Base-by-base conservation (phyloP, 2,329 filamentous ascomycete genomes). In the Knufia petricola region DNA sequence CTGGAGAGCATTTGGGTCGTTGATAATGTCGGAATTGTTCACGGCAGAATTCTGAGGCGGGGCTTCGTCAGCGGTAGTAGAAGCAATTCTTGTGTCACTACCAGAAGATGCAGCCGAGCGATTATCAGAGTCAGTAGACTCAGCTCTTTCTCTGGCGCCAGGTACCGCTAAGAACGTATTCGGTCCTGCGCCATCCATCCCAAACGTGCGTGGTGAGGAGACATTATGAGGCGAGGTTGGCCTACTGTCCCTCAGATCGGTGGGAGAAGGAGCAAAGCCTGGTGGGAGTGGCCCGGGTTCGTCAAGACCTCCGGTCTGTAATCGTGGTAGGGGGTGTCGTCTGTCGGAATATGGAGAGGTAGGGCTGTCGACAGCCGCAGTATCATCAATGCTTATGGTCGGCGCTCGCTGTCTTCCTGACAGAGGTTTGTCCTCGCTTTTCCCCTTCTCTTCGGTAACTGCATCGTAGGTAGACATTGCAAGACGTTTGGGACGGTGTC, bases 171-270 rank as follows among this genome's bases (percentile, higher is more conserved):
- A 68, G 58, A 81, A 82, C 47, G 75, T 77, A 17, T 73, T 67
- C 3, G 66, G 64, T 47, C 73, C 65, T n/a, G 66, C 59, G 23
- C 77, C 76, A 26, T 69, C 68, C 56, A 72, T 74, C 17, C 70
- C 65, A 28, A 47, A 39, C 9, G 73, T 72, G 45, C 53, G 49
- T 2, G 81, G 79, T 9, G 81, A 82, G 0, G 79, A 83, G 34
- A 84, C 66, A 65, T 84, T 83, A 61, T 84, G 81, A 4, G 80
- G 78, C 34, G 81, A 84, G 2, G 75, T 81, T 9, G 81, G 81
- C 57, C 79, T 69, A 58, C 77, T 80, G 39, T 78, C 77, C 53
- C 73, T 72, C 39, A 74, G 61, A 55, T 82, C 77, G 1, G 73
- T 66, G 13, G 68, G 65, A 7, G 69, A 70, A 17, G 61, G 54